A percentile compares a stretch with the other conserved stretches of the same genome.
Conservation (phyloP, 2,329 filamentous ascomycete genomes). For the Immersiporthe knoxdaviesiana region DNA sequence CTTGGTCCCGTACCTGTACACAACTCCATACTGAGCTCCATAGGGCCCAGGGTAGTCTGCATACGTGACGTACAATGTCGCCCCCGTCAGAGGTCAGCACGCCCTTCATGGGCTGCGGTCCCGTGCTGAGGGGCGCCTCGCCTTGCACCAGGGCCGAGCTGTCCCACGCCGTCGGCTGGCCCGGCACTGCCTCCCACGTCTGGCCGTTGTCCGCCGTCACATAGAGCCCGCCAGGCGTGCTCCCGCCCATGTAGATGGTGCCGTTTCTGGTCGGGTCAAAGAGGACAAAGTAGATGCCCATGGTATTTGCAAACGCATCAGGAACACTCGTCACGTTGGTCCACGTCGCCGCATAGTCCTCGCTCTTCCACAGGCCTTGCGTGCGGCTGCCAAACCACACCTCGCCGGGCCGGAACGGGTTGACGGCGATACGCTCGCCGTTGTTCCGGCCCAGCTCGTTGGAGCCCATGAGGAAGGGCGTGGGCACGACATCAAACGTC, state of each 20-base stretch:
- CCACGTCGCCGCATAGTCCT: slow-evolving; percentile 16
- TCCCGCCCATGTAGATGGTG: slow-evolving; percentile 19
- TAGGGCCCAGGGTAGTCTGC: slow-evolving; percentile 18
- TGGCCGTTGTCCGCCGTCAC: slow-evolving; percentile 6
- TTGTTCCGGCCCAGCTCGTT: slow-evolving; percentile 24
- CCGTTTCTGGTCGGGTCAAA: slow-evolving; percentile 16
- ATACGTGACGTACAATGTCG: slow-evolving; percentile 17
- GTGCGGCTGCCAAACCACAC: slow-evolving; percentile 19
- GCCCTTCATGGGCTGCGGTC: slow-evolving; percentile 23
- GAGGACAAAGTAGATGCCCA: slow-evolving; percentile 22
- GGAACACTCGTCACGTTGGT: slow-evolving; percentile 18
- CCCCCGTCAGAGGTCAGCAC: slow-evolving; percentile 4
- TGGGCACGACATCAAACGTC: slow-evolving; percentile 7
- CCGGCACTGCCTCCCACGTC: slow-evolving; percentile 11
- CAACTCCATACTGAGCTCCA: slow-evolving; percentile 19
- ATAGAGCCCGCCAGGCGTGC: slow-evolving; percentile 18
- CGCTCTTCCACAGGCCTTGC: slow-evolving; percentile 10
- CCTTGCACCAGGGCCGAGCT: slow-evolving; percentile 7
- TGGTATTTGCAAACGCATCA: slow-evolving; percentile 20
- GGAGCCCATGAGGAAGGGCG: slow-evolving; percentile 20
- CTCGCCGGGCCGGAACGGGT: slow-evolving; percentile 8
- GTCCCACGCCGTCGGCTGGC: slow-evolving; percentile 15
- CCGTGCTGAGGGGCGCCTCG: slow-evolving; percentile 8
- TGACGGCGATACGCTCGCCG: slow-evolving; percentile 18
- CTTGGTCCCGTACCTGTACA: slow-evolving; percentile 17